Evolutionary conservation across 2,329 filamentous ascomycete genomes (phyloP).

Genomic region (Magnaporthales sp.): DNA sequence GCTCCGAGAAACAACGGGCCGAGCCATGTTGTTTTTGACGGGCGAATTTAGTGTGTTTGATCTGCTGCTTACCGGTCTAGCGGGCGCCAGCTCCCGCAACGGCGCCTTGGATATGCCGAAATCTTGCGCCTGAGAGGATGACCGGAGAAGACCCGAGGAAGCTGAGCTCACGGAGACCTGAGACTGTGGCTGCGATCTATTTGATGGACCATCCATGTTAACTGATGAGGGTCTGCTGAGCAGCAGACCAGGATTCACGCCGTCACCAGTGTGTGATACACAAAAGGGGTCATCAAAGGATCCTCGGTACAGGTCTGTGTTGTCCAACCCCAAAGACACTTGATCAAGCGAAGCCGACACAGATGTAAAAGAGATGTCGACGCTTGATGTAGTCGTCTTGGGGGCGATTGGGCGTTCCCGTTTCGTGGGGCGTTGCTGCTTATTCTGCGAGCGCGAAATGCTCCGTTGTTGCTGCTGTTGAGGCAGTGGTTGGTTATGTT

Average conservation of each 20-base stretch:
- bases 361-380: constrained; percentile 19
- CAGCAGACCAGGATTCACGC: constrained; percentile 52
- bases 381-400: constrained; percentile 32
- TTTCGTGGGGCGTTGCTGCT: constrained; percentile 20
- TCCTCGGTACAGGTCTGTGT: constrained; percentile 28
- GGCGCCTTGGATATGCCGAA: constrained; percentile 19
- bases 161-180: neutral
- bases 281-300: constrained; percentile 43
- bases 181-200: neutral
- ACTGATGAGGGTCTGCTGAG: constrained; percentile 44
- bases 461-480: constrained; percentile 11
- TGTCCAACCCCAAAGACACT: constrained; percentile 22
- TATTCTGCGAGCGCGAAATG: constrained; percentile 3
- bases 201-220: constrained; percentile 28
- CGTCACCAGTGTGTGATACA: constrained; percentile 33
- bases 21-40: constrained; percentile 32
- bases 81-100: constrained; percentile 5
- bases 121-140: constrained; percentile 10
- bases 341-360: constrained; percentile 23
- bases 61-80: constrained; percentile 31
- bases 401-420: constrained; percentile 40
- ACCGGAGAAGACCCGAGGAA: neutral
- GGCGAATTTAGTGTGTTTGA: constrained; percentile 42
- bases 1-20: constrained; percentile 44
- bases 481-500: constrained; percentile 10